Evolutionary conservation across 1,284 basidiomycete species (phyloP).

Genomic region (Pseudozyma sp.): DNA sequence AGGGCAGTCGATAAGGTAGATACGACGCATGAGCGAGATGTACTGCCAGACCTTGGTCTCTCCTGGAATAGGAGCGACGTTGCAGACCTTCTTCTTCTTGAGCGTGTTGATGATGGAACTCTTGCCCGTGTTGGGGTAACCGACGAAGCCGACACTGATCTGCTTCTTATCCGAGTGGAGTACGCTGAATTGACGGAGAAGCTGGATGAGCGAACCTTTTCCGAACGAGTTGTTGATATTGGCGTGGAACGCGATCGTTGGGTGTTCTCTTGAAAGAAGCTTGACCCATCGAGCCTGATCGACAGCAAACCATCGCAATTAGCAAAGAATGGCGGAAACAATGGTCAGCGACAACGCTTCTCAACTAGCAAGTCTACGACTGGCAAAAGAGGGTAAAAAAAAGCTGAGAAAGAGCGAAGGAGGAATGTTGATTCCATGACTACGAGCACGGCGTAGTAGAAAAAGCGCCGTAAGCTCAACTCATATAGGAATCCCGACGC

Average conservation of each 20-base stretch:
- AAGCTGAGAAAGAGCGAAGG: slow-evolving; percentile 1
- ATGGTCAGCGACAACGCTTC: slow-evolving; percentile 23
- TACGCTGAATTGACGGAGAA: slow-evolving; percentile 94
- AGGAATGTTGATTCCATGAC: slow-evolving; percentile 61
- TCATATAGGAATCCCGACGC: slow-evolving; percentile 60
- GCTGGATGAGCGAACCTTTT: slow-evolving; percentile 96
- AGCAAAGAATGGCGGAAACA: neutral
- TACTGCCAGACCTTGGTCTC: slow-evolving; percentile 99
- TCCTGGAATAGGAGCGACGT: slow-evolving; percentile 94
- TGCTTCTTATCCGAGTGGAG: slow-evolving; percentile 99
- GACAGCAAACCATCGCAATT: slow-evolving; percentile 12
- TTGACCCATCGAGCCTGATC: slow-evolving; percentile 92
- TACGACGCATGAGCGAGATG: slow-evolving; percentile 92
- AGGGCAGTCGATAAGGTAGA: slow-evolving; percentile 99
- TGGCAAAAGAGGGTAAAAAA: neutral
- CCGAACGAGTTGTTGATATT: slow-evolving; percentile 99
- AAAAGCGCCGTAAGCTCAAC: slow-evolving; percentile 60
- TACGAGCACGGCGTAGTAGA: slow-evolving; percentile 56
- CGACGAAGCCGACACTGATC: slow-evolving; percentile 96
- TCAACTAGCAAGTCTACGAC: neutral
- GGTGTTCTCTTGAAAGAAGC: slow-evolving; percentile 91
- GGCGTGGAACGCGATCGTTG: slow-evolving; percentile 97
- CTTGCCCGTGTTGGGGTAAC: slow-evolving; percentile 99
- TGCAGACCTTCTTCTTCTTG: slow-evolving; percentile 98
- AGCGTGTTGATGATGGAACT: slow-evolving; percentile 98